Conservation (phyloP, 1,139 yeast genomes). For the Fermentozyma sake region DNA sequence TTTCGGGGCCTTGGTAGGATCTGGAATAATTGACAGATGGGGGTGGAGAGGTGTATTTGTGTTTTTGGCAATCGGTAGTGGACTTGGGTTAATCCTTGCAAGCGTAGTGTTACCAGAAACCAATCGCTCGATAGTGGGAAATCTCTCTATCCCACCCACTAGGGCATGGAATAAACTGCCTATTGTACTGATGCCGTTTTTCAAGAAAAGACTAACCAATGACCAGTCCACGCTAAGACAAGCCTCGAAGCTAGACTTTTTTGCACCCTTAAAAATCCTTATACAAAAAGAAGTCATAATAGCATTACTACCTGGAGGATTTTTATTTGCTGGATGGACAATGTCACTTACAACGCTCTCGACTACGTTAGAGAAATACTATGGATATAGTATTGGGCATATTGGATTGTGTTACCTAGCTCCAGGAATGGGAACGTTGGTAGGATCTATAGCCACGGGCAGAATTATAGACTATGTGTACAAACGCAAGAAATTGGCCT, state of each 20-base stretch:
- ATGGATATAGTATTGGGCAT: conserved; percentile 46
- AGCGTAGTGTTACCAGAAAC: conserved; percentile 65
- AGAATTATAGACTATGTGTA: conserved; percentile 43
- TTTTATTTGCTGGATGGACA: conserved; percentile 69
- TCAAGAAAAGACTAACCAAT: conserved; percentile 12
- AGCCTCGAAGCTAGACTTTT: conserved; percentile 22
- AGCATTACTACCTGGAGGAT: conserved; percentile 47
- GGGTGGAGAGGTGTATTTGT: conserved; percentile 77
- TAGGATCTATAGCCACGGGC: conserved; percentile 48
- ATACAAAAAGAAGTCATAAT: conserved; percentile 23
- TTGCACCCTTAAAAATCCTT: conserved; percentile 45
- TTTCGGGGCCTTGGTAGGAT: conserved; percentile 73
- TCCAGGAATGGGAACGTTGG: conserved; percentile 55
- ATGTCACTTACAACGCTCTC: conserved; percentile 63
- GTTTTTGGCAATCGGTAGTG: conserved; percentile 62
- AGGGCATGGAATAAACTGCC: conserved; percentile 40
- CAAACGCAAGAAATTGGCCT: conserved; percentile 18
- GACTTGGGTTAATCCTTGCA: conserved; percentile 31
- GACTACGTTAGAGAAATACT: conserved; percentile 43
- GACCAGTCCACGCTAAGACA: conserved; percentile 4
- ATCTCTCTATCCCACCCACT: conserved; percentile 51
- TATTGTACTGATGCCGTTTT: conserved; percentile 20
- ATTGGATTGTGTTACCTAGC: conserved; percentile 64
- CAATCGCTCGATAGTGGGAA: conserved; percentile 62
- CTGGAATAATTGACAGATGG: conserved; percentile 53